Percentiles rank a stretch among this genome's conserved stretches.
These are phyloP conservation scores for Fusarium sp. DNA, from an alignment of 2,329 filamentous ascomycete species.

Conservation along the genomic window DNA sequence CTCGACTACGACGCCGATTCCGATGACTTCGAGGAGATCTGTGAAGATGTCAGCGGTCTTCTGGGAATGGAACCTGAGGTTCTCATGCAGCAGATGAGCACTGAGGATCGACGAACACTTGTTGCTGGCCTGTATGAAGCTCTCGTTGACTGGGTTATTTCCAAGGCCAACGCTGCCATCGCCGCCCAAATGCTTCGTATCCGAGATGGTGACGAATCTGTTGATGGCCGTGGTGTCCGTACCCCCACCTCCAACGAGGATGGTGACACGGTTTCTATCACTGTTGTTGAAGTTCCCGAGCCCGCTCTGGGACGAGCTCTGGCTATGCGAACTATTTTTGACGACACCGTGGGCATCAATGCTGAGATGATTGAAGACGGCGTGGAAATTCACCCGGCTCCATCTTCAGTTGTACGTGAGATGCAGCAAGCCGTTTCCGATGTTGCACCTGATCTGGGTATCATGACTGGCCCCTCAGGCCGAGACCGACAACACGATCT, in stretches of 20 bases:
- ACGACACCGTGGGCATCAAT: conserved; percentile 93
- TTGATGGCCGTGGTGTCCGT: conserved; percentile 69
- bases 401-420: conserved; percentile 86
- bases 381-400: conserved; percentile 77
- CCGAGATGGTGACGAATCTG: conserved; percentile 74
- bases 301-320: conserved; percentile 86
- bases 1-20: conserved; percentile 86
- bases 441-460: conserved; percentile 82
- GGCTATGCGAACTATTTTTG: conserved; percentile 91
- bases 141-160: conserved; percentile 93
- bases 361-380: conserved; percentile 97
- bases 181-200: conserved; percentile 76
- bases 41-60: conserved; percentile 88
- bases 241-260: conserved; percentile 79
- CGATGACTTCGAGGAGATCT: conserved; percentile 85
- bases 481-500: conserved; percentile 81
- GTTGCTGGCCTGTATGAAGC: conserved; percentile 93
- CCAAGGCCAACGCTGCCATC: conserved; percentile 89
- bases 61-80: conserved; percentile 89
- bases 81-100: conserved; percentile 81
- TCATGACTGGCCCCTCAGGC: conserved; percentile 73
- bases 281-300: conserved; percentile 86
- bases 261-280: conserved; percentile 88
- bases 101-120: conserved; percentile 83
- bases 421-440: conserved; percentile 85